Conservation (phyloP, 2,329 filamentous ascomycete genomes). For the Ophiostoma himal-ulmi region DNA sequence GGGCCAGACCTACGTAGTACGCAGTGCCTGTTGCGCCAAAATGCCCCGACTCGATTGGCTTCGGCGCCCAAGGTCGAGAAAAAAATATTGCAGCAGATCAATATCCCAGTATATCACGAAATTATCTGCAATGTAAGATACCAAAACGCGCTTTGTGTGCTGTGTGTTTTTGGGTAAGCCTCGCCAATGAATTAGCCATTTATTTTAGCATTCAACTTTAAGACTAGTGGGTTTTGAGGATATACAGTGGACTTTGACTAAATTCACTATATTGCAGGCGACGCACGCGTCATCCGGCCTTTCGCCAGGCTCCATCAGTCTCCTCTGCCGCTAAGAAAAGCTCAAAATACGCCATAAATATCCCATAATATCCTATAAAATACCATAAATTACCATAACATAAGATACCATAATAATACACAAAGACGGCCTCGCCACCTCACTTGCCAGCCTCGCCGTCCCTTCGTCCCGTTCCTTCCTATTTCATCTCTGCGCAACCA, state of each 20-base stretch:
- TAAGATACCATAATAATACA: background rate
- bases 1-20: background rate
- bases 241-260: background rate
- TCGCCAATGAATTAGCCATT: background rate
- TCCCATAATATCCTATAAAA: background rate
- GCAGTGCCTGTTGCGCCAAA: background rate
- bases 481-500: background rate
- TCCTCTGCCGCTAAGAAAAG: background rate
- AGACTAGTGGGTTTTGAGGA: background rate
- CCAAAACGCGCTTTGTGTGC: background rate
- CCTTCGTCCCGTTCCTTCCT: background rate
- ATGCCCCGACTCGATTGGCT: background rate
- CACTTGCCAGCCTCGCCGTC: background rate
- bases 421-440: background rate
- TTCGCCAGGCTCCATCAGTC: background rate
- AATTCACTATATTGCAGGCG: background rate
- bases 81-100: background rate
- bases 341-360: background rate
- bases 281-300: conserved; percentile 8
- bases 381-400: background rate
- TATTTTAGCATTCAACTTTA: background rate
- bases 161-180: background rate
- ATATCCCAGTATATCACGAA: background rate
- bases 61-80: background rate
- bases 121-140: too few species aligned